phyloP scores from a whole-genome alignment of 2,329 filamentous ascomycete species.

The Penicillium sp. region DNA sequence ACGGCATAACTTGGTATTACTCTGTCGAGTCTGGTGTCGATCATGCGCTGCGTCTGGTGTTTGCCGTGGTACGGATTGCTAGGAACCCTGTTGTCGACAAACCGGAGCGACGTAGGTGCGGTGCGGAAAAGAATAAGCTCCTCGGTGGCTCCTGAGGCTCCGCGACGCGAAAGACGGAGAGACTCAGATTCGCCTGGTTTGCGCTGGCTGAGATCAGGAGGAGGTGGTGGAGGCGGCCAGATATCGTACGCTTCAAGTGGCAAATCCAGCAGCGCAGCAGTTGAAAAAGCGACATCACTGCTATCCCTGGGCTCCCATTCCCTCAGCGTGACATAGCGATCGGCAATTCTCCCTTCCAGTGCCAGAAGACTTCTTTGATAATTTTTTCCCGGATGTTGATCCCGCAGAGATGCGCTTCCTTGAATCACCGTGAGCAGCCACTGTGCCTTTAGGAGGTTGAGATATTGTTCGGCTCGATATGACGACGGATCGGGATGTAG shows the following conservation, averaged over 20 bases:
- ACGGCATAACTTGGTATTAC: background rate
- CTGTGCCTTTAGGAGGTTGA: background rate
- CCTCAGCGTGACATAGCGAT: background rate
- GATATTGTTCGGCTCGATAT: background rate
- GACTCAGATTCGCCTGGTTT: background rate
- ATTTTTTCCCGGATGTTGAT: background rate
- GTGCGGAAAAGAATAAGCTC: background rate
- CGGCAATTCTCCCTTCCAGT: background rate
- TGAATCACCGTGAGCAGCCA: background rate
- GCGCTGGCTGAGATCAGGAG: background rate
- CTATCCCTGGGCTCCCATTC: background rate
- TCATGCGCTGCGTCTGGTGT: background rate
- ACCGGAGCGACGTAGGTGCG: background rate
- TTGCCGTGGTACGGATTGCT: background rate
- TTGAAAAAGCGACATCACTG: background rate
- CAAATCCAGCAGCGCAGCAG: background rate
- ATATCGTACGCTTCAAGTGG: background rate
- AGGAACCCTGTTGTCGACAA: background rate
- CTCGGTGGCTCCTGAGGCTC: background rate
- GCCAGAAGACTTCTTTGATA: background rate
- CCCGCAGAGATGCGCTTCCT: background rate
- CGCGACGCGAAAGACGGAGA: background rate
- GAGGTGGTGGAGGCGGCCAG: background rate
- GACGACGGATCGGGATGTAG: background rate
- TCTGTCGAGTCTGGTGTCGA: background rate